Evolutionary conservation across 2,329 filamentous ascomycete species (phyloP), one percentile per base, ranked within the genome.

Genomic region (Biscogniauxia sp.): DNA sequence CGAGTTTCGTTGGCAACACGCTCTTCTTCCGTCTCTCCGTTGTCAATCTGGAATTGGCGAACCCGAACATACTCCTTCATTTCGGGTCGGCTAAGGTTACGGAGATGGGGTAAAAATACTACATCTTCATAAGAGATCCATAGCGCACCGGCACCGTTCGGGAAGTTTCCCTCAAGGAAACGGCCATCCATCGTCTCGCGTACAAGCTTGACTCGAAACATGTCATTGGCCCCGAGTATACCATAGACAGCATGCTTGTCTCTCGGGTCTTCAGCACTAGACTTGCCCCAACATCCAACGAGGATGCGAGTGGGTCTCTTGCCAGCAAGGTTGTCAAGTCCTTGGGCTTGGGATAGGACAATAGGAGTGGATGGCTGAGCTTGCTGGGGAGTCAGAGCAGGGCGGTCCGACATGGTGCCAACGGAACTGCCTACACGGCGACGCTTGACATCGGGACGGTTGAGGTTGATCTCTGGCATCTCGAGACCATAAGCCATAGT

Each of bases 111-210:
- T 23, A 88, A 80, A 23, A 88, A 82, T 37, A 81, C 79, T 11
- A 87, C 83, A 55, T 88, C 84, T 15, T 88, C 84, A 63, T 85
- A 88, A 5, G 80, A 75, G 45, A 88, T 84, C 86, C 86, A 88
- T 0, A 88, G 70, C 1, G 82, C 84, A 13, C 86, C 86, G 1
- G 85, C 82, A 1, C 85, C 85, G 1, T 73, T 72, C 0, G 86
- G 86, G 58, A 87, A 88, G 70, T 88, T 88, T 41, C 84, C 85
- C 32, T 83, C 77, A 1, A 86, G 75, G 28, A 79, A 80, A 0
- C 83, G 80, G 2, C 86, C 86, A 66, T 88, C 85, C 2, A 85
- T 81, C 0, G 85, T 88, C 66, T 86, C 80, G 5, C 83, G 78
- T 0, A 85, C 80, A 0, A 88, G 77, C 70, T 88, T 88, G 57